phyloP scores from a whole-genome alignment of 2,329 filamentous ascomycete species.

The Botrytis byssoidea region DNA sequence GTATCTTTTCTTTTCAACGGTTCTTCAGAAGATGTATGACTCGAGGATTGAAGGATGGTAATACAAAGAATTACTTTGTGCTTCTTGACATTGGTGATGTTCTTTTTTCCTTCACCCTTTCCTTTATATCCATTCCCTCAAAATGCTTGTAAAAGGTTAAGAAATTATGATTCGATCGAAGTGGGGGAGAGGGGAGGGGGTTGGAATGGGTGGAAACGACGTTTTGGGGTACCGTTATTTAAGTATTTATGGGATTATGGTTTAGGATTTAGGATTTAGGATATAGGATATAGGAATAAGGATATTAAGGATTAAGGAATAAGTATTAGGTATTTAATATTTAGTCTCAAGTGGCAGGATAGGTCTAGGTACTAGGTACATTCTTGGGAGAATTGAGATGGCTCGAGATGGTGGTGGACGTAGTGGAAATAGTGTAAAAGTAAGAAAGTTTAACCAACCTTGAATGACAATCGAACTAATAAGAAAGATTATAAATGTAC shows the following conservation, averaged over 20 bases:
- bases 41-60: neutral
- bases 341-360: too few species aligned
- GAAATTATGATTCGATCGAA: neutral
- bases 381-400: too few species aligned
- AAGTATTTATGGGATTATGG: neutral
- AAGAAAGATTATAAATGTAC: too few species aligned
- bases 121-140: neutral
- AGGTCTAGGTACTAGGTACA: too few species aligned
- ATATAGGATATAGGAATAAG: neutral
- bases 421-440: neutral
- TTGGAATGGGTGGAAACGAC: neutral
- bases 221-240: neutral
- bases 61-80: neutral
- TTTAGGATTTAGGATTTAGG: neutral
- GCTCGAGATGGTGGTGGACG: too few species aligned
- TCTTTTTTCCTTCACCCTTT: neutral
- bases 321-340: too few species aligned
- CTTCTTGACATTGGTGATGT: neutral
- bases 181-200: neutral
- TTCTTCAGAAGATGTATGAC: neutral
- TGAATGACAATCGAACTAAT: too few species aligned
- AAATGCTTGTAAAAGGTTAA: neutral
- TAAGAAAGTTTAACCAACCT: neutral
- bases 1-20: neutral
- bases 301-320: too few species aligned